Conservation (phyloP, 345 rosid genomes). For the Eucalyptus sp. region DNA sequence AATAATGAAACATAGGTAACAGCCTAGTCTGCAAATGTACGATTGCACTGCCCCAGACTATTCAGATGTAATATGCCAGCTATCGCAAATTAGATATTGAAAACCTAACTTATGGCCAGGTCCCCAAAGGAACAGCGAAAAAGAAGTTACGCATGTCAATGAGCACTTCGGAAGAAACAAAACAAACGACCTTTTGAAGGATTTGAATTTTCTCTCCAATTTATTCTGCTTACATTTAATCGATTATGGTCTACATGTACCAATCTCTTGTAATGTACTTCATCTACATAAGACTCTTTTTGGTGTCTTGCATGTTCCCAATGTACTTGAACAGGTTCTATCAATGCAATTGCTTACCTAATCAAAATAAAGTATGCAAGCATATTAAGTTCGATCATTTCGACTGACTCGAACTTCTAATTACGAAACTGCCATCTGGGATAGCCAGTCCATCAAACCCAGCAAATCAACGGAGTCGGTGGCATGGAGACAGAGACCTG, state of each 20-base stretch:
- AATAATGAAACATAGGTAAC: background rate
- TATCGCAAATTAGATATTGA: background rate
- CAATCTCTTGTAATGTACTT: background rate
- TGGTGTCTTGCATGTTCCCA: background rate
- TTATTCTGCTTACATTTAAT: background rate
- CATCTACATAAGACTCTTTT: background rate
- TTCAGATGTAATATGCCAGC: background rate
- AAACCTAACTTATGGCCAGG: background rate
- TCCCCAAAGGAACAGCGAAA: background rate
- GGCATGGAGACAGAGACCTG: background rate
- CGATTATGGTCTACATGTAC: background rate
- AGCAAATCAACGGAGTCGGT: background rate
- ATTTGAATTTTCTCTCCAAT: background rate
- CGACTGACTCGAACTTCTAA: background rate
- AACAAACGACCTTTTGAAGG: background rate
- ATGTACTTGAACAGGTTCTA: background rate
- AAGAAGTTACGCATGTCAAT: background rate
- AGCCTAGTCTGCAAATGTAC: background rate
- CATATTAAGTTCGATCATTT: background rate
- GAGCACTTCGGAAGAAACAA: background rate
- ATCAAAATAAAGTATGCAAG: background rate
- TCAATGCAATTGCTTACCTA: background rate
- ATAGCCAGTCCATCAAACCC: background rate
- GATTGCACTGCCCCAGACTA: background rate
- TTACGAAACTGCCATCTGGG: background rate